These are phyloP conservation scores for Luffa aegyptiaca DNA, from an alignment of 306 rosid species.

Conservation along the genomic window DNA sequence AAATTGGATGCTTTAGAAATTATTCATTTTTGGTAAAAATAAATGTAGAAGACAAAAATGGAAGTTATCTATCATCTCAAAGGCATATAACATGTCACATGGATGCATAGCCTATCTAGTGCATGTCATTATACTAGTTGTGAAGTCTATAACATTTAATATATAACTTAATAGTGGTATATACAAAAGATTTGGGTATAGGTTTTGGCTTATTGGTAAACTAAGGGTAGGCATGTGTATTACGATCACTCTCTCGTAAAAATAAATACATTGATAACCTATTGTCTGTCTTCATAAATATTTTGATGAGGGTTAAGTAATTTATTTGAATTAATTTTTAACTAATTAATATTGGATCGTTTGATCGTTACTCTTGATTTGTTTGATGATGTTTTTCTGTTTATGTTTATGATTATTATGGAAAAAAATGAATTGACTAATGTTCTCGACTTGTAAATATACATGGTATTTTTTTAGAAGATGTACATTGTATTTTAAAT, in stretches of 20 bases:
- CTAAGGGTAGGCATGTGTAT: neutral
- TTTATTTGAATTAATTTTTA: too few species aligned
- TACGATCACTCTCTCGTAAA: neutral
- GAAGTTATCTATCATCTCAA: neutral
- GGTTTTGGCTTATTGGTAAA: neutral
- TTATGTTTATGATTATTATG: too few species aligned
- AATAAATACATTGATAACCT: neutral
- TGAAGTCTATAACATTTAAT: neutral
- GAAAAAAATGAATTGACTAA: too few species aligned
- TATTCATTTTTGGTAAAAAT: neutral
- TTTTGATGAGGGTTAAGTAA: neutral
- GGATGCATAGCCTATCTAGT: neutral
- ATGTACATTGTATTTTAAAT: too few species aligned
- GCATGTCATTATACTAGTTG: neutral
- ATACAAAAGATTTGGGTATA: neutral
- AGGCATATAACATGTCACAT: neutral
- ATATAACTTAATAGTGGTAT: neutral
- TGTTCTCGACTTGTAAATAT: too few species aligned
- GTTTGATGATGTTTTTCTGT: too few species aligned
- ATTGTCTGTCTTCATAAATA: neutral
- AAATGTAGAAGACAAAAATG: neutral
- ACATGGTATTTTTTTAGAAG: too few species aligned
- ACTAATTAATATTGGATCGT: too few species aligned
- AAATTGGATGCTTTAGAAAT: neutral
- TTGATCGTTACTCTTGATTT: too few species aligned